Evolutionary conservation across 768 basidiomycete species (phyloP).

Genomic region (Nevesoporus exiguus): DNA sequence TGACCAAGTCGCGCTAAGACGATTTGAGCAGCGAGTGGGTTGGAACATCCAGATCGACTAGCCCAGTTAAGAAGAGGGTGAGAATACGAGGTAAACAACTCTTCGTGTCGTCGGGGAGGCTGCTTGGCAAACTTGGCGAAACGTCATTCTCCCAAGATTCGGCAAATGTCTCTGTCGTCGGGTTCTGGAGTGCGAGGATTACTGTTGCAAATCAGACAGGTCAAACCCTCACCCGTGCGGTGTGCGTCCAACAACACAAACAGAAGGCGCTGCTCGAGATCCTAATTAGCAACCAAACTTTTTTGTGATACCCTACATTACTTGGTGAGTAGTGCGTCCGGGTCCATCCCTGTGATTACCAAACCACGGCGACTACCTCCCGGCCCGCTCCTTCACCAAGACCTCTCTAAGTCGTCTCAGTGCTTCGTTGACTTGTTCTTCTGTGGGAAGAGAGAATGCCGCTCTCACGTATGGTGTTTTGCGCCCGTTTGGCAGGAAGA

Average conservation of each 20-base stretch:
- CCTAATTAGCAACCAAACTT: not conserved
- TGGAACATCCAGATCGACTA: not conserved
- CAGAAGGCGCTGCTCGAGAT: not conserved
- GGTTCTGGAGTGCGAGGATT: not conserved
- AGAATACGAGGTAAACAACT: not conserved
- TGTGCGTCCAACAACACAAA: not conserved
- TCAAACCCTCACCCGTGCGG: not conserved
- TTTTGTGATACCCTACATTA: slow-evolving; percentile 7
- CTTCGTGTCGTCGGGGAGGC: too few species aligned
- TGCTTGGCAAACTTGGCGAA: not conserved
- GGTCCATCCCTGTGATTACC: not conserved
- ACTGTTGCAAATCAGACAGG: not conserved
- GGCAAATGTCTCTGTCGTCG: not conserved
- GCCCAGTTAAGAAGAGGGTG: not conserved
- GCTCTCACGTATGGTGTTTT: slow-evolving; percentile 77
- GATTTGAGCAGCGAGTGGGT: not conserved
- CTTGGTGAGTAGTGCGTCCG: not conserved
- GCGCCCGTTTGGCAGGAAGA: slow-evolving; percentile 71
- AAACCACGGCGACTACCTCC: slow-evolving; percentile 1
- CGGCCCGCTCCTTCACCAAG: slow-evolving; percentile 25
- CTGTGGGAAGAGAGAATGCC: slow-evolving; percentile 67
- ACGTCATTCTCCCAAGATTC: not conserved
- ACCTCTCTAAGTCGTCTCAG: slow-evolving; percentile 55
- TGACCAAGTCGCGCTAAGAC: not conserved
- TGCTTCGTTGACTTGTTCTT: slow-evolving; percentile 72